Evolutionary conservation across 1,284 basidiomycete species (phyloP), one percentile per base, ranked within the genome.

Genomic region (Cryptococcus sp.): DNA sequence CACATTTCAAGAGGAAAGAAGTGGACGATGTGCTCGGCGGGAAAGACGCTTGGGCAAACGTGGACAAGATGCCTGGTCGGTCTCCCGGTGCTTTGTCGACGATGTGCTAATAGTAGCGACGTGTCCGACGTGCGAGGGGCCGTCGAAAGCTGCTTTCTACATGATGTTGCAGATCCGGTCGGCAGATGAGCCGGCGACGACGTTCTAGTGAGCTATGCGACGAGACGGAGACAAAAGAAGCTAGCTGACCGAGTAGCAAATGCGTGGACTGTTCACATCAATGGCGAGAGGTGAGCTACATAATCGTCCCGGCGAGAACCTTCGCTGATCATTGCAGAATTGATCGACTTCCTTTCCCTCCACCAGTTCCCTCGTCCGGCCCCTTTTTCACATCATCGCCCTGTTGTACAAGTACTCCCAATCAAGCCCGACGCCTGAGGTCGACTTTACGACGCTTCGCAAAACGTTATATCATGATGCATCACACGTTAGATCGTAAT

Each of bases 111-210:
- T 10, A 11, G 7, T 54, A 87, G 90, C 83, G 18, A 80, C 80
- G 18, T 98, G 93, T 71, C 85, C 86, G 14, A 93, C 92, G 66
- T 98, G 94, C 73, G 92, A 95, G 65, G 28, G 28, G 14, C 28
- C 28, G 7, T 79, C 87, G 63, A 80, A 81, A 34, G 77, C 84
- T 49, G 91, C 94, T 6, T 97, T 94, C 74, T 98, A 88, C 73
- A 90, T 93, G 72, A 92, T 97, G 75, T 76, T 97, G 18, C 94
- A 98, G 72, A 98, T 97, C 58, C 78, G 94, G 31, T 93, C 89
- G 61, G 94, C 94, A 0, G 92, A 95, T 70, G 92, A 95, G 67
- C 92, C 92, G 5, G 93, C 92, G 87, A 95, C 92, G 7, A 95
- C 87, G 0, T 95, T 92, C 87, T 78, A 74, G 87, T 81, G 51